A percentile compares a stretch with the other conserved stretches of the same genome.
Evolutionary conservation across 1,284 basidiomycete genomes (phyloP).

Genomic region (Leccinum fallax): DNA sequence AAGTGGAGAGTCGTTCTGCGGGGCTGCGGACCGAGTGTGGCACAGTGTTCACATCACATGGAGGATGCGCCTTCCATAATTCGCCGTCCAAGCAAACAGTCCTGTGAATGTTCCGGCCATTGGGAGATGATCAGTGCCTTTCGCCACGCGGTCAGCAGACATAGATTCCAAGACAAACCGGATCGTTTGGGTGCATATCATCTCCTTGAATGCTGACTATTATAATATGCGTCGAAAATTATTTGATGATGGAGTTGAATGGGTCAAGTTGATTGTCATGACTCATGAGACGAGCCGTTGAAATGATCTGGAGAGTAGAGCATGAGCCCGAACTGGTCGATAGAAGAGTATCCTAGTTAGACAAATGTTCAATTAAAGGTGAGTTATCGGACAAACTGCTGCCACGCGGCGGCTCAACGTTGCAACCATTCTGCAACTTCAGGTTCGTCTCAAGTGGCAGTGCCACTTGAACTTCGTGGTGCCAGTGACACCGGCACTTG

Average conservation of each 20-base stretch:
- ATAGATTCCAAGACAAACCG: not conserved
- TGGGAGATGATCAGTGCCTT: not conserved
- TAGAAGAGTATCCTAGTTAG: too few species aligned
- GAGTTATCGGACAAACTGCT: too few species aligned
- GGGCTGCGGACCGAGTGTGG: conserved; percentile 8
- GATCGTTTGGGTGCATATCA: not conserved
- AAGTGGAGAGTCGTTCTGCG: not conserved
- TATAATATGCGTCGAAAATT: not conserved
- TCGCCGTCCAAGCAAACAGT: conserved; percentile 1
- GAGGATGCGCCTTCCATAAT: conserved; percentile 1
- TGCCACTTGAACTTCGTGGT: too few species aligned
- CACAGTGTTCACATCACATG: conserved; percentile 1
- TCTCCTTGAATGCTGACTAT: not conserved
- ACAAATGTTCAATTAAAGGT: too few species aligned
- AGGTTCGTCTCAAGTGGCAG: too few species aligned
- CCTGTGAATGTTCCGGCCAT: conserved; percentile 2
- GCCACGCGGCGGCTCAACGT: too few species aligned
- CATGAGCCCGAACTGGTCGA: not conserved
- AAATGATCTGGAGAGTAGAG: not conserved
- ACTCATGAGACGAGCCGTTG: not conserved
- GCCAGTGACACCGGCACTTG: too few species aligned
- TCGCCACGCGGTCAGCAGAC: not conserved
- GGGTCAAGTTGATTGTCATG: not conserved
- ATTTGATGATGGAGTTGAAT: not conserved
- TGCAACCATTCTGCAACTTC: too few species aligned